Percentiles rank a stretch among this genome's conserved stretches.
Conservation (phyloP, 345 rosid genomes). For the Eucalyptus guilfoylei region DNA sequence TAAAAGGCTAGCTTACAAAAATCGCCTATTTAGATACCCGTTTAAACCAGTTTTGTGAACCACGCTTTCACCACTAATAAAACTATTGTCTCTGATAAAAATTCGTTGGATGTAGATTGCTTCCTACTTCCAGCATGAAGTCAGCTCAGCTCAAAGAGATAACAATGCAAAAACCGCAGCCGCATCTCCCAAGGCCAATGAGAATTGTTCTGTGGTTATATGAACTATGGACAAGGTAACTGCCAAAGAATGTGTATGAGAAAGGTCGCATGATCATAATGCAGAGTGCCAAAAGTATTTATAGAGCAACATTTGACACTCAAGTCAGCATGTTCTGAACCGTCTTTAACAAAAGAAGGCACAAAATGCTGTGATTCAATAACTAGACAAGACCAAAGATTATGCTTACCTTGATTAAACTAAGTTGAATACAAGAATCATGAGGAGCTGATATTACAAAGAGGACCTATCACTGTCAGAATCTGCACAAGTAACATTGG, state of each 20-base stretch:
- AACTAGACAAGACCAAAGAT: background rate
- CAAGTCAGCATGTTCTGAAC: background rate
- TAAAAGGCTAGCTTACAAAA: background rate
- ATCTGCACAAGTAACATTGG: constrained; percentile 13
- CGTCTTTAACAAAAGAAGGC: background rate
- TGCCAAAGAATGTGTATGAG: background rate
- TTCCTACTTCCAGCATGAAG: background rate
- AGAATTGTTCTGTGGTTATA: background rate
- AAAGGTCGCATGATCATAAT: background rate
- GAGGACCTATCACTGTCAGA: constrained; percentile 27
- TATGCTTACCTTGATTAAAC: background rate
- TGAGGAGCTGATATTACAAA: constrained; percentile 15
- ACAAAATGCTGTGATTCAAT: background rate
- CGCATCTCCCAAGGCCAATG: background rate
- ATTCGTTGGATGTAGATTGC: background rate
- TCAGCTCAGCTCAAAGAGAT: background rate
- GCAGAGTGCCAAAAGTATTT: background rate
- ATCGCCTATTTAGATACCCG: background rate
- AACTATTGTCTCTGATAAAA: background rate
- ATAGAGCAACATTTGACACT: background rate
- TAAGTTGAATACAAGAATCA: background rate
- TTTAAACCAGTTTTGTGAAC: background rate
- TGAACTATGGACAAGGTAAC: background rate
- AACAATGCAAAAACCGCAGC: background rate
- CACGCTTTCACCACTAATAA: background rate